Evolutionary conservation across 768 basidiomycete genomes (phyloP).

Genomic region (Suillus placidus): DNA sequence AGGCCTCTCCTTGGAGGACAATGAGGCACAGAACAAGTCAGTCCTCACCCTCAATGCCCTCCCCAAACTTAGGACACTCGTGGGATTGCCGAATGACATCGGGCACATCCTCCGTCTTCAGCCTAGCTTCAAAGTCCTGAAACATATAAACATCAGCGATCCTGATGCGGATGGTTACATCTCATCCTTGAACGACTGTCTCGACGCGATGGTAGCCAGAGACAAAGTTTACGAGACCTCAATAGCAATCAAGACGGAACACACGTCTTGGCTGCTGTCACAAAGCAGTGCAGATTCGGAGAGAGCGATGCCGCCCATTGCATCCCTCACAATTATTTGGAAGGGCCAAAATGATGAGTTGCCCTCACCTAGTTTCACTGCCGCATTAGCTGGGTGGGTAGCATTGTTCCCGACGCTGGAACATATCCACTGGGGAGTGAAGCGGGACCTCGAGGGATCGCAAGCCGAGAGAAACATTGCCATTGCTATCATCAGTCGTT

Average conservation of each 20-base stretch:
- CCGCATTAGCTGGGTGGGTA: constrained; percentile 3
- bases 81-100: constrained; percentile 5
- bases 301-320: background rate
- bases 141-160: background rate
- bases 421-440: constrained; percentile 5
- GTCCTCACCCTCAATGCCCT: background rate
- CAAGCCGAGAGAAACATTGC: constrained; percentile 7
- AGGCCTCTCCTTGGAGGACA: background rate
- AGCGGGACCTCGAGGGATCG: constrained; percentile 1
- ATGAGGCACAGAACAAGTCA: background rate
- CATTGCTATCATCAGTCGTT: background rate
- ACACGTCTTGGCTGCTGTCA: constrained; percentile 6
- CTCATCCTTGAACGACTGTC: constrained; percentile 4
- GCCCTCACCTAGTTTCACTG: constrained; percentile 1
- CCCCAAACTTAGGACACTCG: constrained; percentile 1
- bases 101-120: constrained; percentile 4
- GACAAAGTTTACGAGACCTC: constrained; percentile 4
- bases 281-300: background rate
- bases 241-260: constrained; percentile 5
- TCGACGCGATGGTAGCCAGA: constrained; percentile 5
- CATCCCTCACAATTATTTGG: constrained; percentile 2
- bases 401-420: constrained; percentile 2
- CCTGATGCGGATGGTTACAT: constrained; percentile 9
- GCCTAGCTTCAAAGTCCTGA: background rate
- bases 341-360: constrained; percentile 4